Evolutionary conservation across 352 stramenopile genomes (phyloP).

Genomic region (Phytophthora syringae): DNA sequence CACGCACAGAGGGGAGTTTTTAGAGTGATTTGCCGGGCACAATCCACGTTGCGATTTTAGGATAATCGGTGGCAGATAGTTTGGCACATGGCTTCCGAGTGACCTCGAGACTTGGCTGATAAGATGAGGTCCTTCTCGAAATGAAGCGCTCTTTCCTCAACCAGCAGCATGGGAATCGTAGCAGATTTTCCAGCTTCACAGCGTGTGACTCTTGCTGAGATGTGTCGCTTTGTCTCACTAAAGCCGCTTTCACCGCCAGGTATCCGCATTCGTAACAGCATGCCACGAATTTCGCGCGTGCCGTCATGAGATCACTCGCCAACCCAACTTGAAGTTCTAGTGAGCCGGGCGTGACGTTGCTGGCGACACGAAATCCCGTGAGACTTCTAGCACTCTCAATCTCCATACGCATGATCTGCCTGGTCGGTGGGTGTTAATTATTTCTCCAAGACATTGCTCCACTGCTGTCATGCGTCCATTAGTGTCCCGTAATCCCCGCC

Average conservation of each 20-base stretch:
- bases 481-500: constrained; percentile 24
- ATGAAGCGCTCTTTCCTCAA: background rate
- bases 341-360: constrained; percentile 1
- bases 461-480: too few relatives aligned
- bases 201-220: background rate
- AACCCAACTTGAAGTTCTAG: background rate
- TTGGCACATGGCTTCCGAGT: background rate
- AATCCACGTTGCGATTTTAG: background rate
- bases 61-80: background rate
- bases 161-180: background rate
- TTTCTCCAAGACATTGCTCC: too few relatives aligned
- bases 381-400: too few relatives aligned
- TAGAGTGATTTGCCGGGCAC: constrained; percentile 18
- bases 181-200: background rate
- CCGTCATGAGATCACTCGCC: background rate
- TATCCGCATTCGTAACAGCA: too few relatives aligned
- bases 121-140: background rate
- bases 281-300: background rate
- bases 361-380: too few relatives aligned
- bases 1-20: constrained; percentile 27
- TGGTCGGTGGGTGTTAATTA: too few relatives aligned
- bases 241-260: background rate
- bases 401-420: too few relatives aligned
- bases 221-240: background rate
- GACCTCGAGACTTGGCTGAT: background rate